Conservation (phyloP, 2,329 filamentous ascomycete species). For the Arthrocladium fulminans region DNA sequence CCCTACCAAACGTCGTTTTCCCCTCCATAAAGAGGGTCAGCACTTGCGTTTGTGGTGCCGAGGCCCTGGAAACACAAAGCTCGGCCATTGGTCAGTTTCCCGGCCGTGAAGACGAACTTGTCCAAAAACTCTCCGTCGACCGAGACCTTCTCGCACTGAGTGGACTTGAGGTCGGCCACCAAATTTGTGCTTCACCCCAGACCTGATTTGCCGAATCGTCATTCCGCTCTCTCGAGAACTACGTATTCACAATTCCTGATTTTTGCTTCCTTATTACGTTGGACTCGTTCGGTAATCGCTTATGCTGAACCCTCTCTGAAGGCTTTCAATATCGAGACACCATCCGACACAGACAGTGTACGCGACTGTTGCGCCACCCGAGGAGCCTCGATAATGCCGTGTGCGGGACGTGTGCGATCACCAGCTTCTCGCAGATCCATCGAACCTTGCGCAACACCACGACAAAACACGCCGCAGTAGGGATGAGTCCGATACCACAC, state of each 20-base stretch:
- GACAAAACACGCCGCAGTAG: neutral
- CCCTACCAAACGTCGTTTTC: no score
- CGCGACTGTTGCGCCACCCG: neutral
- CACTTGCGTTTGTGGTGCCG: no score
- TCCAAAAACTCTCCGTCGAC: neutral
- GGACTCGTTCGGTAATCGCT: no score
- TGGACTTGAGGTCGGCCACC: neutral
- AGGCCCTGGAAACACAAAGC: neutral
- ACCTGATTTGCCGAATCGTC: neutral
- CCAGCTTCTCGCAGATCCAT: neutral
- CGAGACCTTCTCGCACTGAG: neutral
- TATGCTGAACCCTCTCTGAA: no score
- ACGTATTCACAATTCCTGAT: no score
- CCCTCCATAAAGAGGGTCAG: no score
- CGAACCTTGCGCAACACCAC: neutral
- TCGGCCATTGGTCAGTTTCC: neutral
- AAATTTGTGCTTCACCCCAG: neutral
- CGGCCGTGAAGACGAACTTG: neutral
- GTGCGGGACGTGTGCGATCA: conserved; percentile 1
- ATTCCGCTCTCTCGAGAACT: no score
- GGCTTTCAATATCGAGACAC: no score
- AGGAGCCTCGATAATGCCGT: conserved; percentile 2
- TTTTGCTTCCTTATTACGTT: no score
- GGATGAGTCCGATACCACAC: conserved; percentile 6
- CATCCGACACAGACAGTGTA: neutral